phyloP scores from a whole-genome alignment of 495 filamentous ascomycete genomes.

The Talaromyces proteolyticus region DNA sequence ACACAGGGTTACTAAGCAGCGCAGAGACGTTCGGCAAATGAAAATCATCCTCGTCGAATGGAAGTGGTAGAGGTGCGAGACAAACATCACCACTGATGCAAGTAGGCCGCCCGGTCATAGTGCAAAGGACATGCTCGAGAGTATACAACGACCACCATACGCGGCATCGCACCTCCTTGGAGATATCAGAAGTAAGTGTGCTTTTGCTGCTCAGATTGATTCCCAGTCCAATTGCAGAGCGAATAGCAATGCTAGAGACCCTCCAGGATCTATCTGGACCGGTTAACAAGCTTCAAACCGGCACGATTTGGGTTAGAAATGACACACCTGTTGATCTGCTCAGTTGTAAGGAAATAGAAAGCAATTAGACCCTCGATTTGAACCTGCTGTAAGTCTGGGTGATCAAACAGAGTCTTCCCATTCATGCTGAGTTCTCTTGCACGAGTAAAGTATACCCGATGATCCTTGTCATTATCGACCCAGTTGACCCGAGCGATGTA shows the following conservation, averaged over 20 bases:
- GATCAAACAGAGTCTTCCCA: slow-evolving; percentile 1
- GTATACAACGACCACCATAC: slow-evolving; percentile 61
- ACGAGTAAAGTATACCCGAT: slow-evolving; percentile 6
- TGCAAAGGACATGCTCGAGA: slow-evolving; percentile 50
- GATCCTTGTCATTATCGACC: slow-evolving; percentile 6
- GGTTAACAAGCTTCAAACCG: not conserved
- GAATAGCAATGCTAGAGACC: slow-evolving; percentile 51
- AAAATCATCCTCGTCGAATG: slow-evolving; percentile 46
- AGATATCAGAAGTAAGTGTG: slow-evolving; percentile 32
- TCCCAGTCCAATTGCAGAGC: slow-evolving; percentile 51
- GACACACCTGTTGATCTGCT: slow-evolving; percentile 55
- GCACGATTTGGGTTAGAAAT: no score
- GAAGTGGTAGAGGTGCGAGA: slow-evolving; percentile 46
- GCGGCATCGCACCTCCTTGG: slow-evolving; percentile 53
- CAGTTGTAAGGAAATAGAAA: slow-evolving; percentile 53
- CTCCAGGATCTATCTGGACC: slow-evolving; percentile 46
- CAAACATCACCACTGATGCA: slow-evolving; percentile 47
- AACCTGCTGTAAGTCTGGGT: slow-evolving; percentile 9
- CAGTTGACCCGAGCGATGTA: slow-evolving; percentile 29
- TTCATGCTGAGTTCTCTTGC: slow-evolving; percentile 5
- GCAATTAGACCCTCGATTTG: slow-evolving; percentile 35
- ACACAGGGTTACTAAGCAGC: slow-evolving; percentile 15
- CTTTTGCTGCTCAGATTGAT: slow-evolving; percentile 55
- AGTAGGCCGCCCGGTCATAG: slow-evolving; percentile 56
- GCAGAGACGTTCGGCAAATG: slow-evolving; percentile 11